Evolutionary conservation across 2,329 filamentous ascomycete genomes (phyloP).

Genomic region (Sporothrix pallida): DNA sequence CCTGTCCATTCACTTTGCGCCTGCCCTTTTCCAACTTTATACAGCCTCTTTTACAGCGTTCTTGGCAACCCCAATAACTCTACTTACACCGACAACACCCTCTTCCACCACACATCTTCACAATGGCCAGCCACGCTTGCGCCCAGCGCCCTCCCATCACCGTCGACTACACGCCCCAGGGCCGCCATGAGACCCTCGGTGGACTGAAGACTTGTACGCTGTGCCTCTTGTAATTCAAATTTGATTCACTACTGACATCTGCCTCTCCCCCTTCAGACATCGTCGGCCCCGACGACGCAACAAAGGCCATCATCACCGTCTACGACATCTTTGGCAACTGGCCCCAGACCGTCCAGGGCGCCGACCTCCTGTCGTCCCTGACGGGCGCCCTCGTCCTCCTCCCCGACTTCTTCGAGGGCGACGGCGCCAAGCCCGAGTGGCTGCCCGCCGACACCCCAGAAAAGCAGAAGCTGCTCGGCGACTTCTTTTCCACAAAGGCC

Average conservation of each 20-base stretch:
- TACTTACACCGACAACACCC: not conserved
- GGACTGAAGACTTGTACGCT: constrained; percentile 52
- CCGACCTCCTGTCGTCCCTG: constrained; percentile 51
- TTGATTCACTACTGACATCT: too few relatives aligned
- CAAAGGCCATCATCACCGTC: constrained; percentile 51
- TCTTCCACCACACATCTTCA: not conserved
- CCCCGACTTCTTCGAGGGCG: constrained; percentile 50
- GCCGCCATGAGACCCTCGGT: constrained; percentile 49
- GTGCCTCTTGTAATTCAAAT: too few relatives aligned
- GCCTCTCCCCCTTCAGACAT: constrained; percentile 43
- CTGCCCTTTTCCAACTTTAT: not conserved
- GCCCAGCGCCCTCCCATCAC: constrained; percentile 47
- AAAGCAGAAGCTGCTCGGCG: constrained; percentile 44
- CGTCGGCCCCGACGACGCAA: constrained; percentile 45
- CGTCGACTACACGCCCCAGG: constrained; percentile 50
- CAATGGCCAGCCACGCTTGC: constrained; percentile 43
- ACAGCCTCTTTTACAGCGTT: not conserved
- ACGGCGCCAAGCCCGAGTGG: constrained; percentile 43
- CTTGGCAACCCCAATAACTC: not conserved
- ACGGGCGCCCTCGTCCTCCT: constrained; percentile 50
- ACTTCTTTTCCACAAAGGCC: constrained; percentile 40
- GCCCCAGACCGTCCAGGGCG: constrained; percentile 55
- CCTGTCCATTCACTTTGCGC: not conserved
- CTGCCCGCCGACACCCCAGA: constrained; percentile 53
- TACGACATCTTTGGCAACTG: constrained; percentile 57